Evolutionary conservation across 495 filamentous ascomycete species (phyloP), one percentile per base, ranked within the genome.

Genomic region (Penicillium turbatum): DNA sequence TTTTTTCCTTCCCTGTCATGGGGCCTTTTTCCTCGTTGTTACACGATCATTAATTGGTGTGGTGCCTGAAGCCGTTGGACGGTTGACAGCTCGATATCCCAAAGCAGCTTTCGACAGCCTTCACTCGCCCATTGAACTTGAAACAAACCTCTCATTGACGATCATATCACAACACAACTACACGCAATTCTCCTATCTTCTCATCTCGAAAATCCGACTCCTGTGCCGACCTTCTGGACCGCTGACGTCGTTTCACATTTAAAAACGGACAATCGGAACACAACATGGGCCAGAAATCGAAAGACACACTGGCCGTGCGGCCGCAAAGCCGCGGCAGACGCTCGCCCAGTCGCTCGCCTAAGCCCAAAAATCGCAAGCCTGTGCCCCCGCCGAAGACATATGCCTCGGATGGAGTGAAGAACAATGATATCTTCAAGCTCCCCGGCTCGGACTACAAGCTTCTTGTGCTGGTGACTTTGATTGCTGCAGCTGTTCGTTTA

Each of bases 381-480:
- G 49, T 56, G 16, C 45, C 54, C 6, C 30, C 31, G 8, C 37
- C 49, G 13, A 31, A 36, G 19, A 77, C 71, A 55, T 81, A 79
- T 65, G 68, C 64, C 41, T 81, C 78, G n/a, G 76, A 79, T 31
- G 78, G 78, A 11, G 75, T 81, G 27, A 72, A 70, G 40, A 67
- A 81, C 57, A 72, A 79, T 62, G 69, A 80, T 45, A 78, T 81
- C 37, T 75, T 81, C 64, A 66, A 67, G 15, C 72, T 98, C 15
- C 87, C 92, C 11, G 69, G 78, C 9, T 86, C 86, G 17, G 93
- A 97, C 72, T 96, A 89, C 70, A 82, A 87, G 66, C 62, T 88
- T 40, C 74, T 96, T 64, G 71, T 81, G 17, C 65, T 81, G 37
- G 70, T 97, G 54, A 96, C 90, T 38, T 53, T 92, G 39, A 59